Base-by-base conservation (phyloP, 768 basidiomycete species). In the Pulveroboletus sp. region DNA sequence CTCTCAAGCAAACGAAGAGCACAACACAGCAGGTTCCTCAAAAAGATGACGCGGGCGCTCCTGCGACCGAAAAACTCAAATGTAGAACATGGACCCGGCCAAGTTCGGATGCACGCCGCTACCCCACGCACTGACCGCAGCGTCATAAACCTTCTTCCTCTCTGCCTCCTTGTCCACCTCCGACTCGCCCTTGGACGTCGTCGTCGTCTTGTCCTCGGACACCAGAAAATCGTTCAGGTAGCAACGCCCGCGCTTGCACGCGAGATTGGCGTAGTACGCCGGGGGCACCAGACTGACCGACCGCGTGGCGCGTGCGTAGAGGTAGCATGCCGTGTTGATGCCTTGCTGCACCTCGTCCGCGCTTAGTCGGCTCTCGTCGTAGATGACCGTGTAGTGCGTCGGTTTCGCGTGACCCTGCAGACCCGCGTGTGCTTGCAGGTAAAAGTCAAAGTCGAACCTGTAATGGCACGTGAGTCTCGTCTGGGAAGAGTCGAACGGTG, bases 281-380 rank as follows among this genome's bases (percentile, higher is more conserved):
- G 88, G 77, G 0, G 89, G 88, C 11, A 90, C 75, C 20, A 92
- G 71, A 61, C 86, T 89, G 26, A 93, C 91, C 0, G 89, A 85
- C 58, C 87, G 85, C 4, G 89, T 93, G 1, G 89, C 89, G 5
- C 90, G 79, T 1, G 85, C 89, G 56, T 88, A 93, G 13, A 88
- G 71, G 60, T 90, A 91, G 57, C 81, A 82, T 12, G 75, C 67
- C 46, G 80, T 73, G 60, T 91, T 78, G 0, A 86, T 81, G 2
- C 88, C 84, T 51, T 82, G 74, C 61, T 93, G 90, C 11, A 91
- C 70, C 14, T 80, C 79, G 62, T 93, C 83, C 1, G 88, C 83
- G 2, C 68, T 68, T n/a, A 90, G 71, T 4, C 50, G 61, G 60
- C 79, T 83, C 68, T 93, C 89, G 65, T 92, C 89, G 63, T 90